A percentile compares a stretch with the other conserved stretches of the same genome.
phyloP scores from a whole-genome alignment of 805 yeast species.

The Wickerhamiella shivajii region DNA sequence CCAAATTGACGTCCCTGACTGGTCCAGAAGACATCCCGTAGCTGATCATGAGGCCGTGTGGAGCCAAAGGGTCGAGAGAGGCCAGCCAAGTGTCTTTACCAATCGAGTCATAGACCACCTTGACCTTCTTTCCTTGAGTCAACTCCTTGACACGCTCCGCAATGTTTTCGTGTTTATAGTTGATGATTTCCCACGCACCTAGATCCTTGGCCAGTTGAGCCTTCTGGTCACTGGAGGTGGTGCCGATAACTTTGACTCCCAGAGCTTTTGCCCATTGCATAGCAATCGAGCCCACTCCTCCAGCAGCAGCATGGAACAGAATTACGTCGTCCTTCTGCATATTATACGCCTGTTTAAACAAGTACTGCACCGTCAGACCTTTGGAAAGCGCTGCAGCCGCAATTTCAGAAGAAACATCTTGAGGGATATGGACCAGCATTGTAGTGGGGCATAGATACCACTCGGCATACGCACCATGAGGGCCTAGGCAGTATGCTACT shows the following conservation, averaged over 20 bases:
- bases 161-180: slow-evolving; percentile 23
- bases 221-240: slow-evolving; percentile 68
- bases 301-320: slow-evolving; percentile 87
- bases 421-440: slow-evolving; percentile 35
- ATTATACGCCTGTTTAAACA: slow-evolving; percentile 48
- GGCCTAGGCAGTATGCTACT: slow-evolving; percentile 47
- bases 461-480: slow-evolving; percentile 64
- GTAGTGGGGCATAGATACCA: slow-evolving; percentile 33
- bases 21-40: slow-evolving; percentile 82
- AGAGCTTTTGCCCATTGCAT: slow-evolving; percentile 44
- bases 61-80: slow-evolving; percentile 43
- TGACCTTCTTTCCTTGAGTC: slow-evolving; percentile 23
- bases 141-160: slow-evolving; percentile 21
- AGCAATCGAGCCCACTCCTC: slow-evolving; percentile 73
- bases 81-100: slow-evolving; percentile 54
- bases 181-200: slow-evolving; percentile 65
- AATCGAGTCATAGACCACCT: slow-evolving; percentile 25
- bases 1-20: slow-evolving; percentile 51
- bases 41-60: slow-evolving; percentile 57
- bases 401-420: slow-evolving; percentile 32
- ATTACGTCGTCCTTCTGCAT: slow-evolving; percentile 58
- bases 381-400: slow-evolving; percentile 48
- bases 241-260: slow-evolving; percentile 76
- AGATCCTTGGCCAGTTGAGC: slow-evolving; percentile 46
- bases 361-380: slow-evolving; percentile 68